Conservation (phyloP, 345 rosid genomes). For the Aurinia saxatilis region DNA sequence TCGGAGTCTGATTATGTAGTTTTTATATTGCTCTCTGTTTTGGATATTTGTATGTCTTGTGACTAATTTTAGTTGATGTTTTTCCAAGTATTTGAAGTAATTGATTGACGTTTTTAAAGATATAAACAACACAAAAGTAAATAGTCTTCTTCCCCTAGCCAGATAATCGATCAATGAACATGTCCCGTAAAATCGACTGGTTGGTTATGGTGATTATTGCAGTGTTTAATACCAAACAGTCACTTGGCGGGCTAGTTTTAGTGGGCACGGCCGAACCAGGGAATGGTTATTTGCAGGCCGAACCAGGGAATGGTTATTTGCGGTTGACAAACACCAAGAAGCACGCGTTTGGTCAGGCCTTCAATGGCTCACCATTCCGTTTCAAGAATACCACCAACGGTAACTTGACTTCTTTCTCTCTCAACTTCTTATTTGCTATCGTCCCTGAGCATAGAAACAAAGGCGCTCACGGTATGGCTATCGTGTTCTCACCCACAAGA, state of each 20-base stretch:
- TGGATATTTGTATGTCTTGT: background rate
- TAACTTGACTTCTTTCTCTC: conserved; percentile 50
- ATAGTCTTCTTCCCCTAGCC: too few relatives aligned
- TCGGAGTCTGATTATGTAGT: background rate
- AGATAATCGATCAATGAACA: too few relatives aligned
- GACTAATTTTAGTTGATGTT: background rate
- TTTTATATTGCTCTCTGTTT: background rate
- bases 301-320: conserved; percentile 27
- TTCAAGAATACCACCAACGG: conserved; percentile 38
- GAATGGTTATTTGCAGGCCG: conserved; percentile 32
- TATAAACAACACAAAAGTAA: too few relatives aligned
- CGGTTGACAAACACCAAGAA: background rate
- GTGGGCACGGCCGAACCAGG: background rate
- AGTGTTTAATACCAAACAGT: background rate
- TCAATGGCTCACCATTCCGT: conserved; percentile 33
- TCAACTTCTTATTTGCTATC: conserved; percentile 67
- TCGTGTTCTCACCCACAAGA: conserved; percentile 50
- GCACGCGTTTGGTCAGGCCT: conserved; percentile 62
- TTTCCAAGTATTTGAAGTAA: background rate
- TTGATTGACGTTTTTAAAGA: too few relatives aligned
- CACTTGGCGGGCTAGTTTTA: background rate
- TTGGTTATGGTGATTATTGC: too few relatives aligned
- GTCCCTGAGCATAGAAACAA: conserved; percentile 39
- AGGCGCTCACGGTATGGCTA: conserved; percentile 82
- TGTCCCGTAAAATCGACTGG: too few relatives aligned